Evolutionary conservation across 768 basidiomycete species (phyloP), one percentile per base, ranked within the genome.

Genomic region (Tricholoma matsutake): DNA sequence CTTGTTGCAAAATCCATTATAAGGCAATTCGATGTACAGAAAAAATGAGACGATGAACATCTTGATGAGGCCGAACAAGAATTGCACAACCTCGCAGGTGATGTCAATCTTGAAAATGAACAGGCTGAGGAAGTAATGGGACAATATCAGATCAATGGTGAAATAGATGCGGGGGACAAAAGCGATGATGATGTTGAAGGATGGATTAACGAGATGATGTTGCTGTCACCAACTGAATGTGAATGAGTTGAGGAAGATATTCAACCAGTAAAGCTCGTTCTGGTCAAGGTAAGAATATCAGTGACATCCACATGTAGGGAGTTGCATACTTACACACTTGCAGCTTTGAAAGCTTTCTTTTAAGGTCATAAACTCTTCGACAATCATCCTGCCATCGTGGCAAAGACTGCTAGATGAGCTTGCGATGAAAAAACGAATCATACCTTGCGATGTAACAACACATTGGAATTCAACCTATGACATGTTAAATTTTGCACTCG

Each of bases 401-500:
- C 47, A 14, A 25, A 14, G 11, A 14, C 25, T 49, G 22, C 25
- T 49, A 1, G 25, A 49, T 0, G 25, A 49, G 22, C 47, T 49
- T 6, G 11, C 0, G 25, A 49, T 49, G 47, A 45, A 20, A 45
- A 8, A 45, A 1, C 18, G 18, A 3, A 25, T 25, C 22, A 25
- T 25, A 1, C 22, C 22, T 25, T 3, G 22, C 22, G 3, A 25
- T 3, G 3, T 25, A 1, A 25, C 22, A 25, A 25, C 3, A 25
- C 3, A 3, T 3, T 25, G 22, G 22, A 25, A 25, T 25, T 25
- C 22, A 25, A 25, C 22, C 3, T 25, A 25, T 25, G 22, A 25
- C 22, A 25, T 25, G 22, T 45, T 45, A 3, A 45, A 62, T 1
- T 67, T 71, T 57, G 67, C 69, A 0, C 6, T 72, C 1, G 45